Evolutionary conservation across 2,329 filamentous ascomycete species (phyloP).

Genomic region (Xylariaceae sp.): DNA sequence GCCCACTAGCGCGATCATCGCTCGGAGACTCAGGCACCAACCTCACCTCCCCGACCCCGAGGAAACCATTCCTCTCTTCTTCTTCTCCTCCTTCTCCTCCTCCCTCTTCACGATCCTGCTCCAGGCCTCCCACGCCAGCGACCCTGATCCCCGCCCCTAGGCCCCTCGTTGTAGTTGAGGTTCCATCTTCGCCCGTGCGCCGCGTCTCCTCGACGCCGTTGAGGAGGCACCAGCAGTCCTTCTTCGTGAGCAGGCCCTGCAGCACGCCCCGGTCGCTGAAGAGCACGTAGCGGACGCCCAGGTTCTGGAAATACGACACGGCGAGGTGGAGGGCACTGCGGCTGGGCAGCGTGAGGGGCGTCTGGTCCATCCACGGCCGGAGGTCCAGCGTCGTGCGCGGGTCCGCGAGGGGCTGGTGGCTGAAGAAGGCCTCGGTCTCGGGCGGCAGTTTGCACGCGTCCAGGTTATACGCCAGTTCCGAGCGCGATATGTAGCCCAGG

Average conservation of each 20-base stretch:
- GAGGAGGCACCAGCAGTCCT: conserved; percentile 92
- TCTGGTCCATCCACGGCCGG: conserved; percentile 98
- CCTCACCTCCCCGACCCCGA: conserved; percentile 13
- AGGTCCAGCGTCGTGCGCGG: conserved; percentile 76
- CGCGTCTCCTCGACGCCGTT: conserved; percentile 67
- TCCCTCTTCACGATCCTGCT: too few species aligned
- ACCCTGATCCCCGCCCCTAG: conserved; percentile 19
- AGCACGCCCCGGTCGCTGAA: conserved; percentile 78
- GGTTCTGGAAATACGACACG: conserved; percentile 87
- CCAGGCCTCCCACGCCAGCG: too few species aligned
- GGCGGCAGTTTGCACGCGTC: conserved; percentile 57
- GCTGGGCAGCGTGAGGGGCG: conserved; percentile 81
- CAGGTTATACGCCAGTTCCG: conserved; percentile 80
- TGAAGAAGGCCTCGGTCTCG: conserved; percentile 77
- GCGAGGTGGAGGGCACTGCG: conserved; percentile 76
- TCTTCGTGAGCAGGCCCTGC: conserved; percentile 87
- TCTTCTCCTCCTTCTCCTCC: conserved; percentile 7
- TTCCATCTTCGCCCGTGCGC: conserved; percentile 21
- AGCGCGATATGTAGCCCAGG: conserved; percentile 89
- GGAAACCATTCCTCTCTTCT: conserved; percentile 20
- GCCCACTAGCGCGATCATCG: conserved; percentile 21
- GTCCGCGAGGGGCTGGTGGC: conserved; percentile 75
- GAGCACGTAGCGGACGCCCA: conserved; percentile 84
- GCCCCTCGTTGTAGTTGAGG: conserved; percentile 33
- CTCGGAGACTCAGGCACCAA: conserved; percentile 12